Percentiles rank a stretch among this genome's conserved stretches.
Evolutionary conservation across 2,329 filamentous ascomycete genomes (phyloP).

Genomic region (Pseudocercospora cruenta): DNA sequence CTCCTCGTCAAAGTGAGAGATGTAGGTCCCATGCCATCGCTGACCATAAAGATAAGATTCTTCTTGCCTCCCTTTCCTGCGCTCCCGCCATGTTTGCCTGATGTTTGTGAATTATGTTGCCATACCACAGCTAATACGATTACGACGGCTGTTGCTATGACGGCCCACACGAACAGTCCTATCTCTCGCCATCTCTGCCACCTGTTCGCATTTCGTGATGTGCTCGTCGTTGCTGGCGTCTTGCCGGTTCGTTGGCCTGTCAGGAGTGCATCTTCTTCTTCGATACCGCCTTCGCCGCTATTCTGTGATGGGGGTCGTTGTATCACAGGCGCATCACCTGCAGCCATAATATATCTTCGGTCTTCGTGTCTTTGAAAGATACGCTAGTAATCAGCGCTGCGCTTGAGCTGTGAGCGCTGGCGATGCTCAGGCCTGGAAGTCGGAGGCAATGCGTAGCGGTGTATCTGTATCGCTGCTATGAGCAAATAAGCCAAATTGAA

Average conservation of each 20-base stretch:
- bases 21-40: slow-evolving; percentile 96
- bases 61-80: slow-evolving; percentile 65
- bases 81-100: slow-evolving; percentile 26
- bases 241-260: slow-evolving; percentile 54
- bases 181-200: slow-evolving; percentile 68
- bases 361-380: too few relatives aligned
- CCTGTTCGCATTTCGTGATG: slow-evolving; percentile 49
- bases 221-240: slow-evolving; percentile 33
- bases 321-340: slow-evolving; percentile 55
- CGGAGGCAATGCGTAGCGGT: background rate
- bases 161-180: slow-evolving; percentile 78
- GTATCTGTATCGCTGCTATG: background rate
- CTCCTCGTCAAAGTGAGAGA: slow-evolving; percentile 84
- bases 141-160: slow-evolving; percentile 76
- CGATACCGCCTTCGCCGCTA: slow-evolving; percentile 60
- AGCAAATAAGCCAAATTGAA: background rate
- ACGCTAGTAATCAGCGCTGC: background rate
- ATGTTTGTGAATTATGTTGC: slow-evolving; percentile 57
- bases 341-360: slow-evolving; percentile 30
- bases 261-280: slow-evolving; percentile 64
- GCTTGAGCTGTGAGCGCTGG: background rate
- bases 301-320: slow-evolving; percentile 60
- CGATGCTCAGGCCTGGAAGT: too few relatives aligned
- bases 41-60: slow-evolving; percentile 98
- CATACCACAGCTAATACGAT: slow-evolving; percentile 81